Percentiles rank a stretch among this genome's conserved stretches.
Evolutionary conservation across 1,284 basidiomycete species (phyloP).

Genomic region (Naganishia sp.): DNA sequence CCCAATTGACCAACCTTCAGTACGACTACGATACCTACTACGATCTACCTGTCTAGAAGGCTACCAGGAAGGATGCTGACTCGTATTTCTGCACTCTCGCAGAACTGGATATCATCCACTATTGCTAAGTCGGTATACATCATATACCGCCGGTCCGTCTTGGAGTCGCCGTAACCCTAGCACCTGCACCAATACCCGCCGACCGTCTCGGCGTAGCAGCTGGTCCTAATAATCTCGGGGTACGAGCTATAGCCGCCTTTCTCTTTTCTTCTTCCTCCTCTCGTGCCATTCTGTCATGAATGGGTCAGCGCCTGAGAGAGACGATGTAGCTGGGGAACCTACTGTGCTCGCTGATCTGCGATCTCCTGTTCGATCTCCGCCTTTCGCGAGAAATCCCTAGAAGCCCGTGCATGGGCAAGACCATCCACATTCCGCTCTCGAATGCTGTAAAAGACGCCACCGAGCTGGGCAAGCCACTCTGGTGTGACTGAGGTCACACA

Average conservation of each 20-base stretch:
- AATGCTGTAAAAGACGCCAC: slow-evolving; percentile 91
- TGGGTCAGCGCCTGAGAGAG: background rate
- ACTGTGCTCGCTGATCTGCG: slow-evolving; percentile 82
- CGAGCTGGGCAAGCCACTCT: slow-evolving; percentile 91
- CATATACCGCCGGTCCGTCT: slow-evolving; percentile 55
- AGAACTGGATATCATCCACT: background rate
- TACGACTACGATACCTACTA: too few relatives aligned
- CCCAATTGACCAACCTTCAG: too few relatives aligned
- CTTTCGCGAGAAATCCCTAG: slow-evolving; percentile 83
- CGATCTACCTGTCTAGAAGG: too few relatives aligned
- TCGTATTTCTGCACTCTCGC: too few relatives aligned
- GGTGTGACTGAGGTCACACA: slow-evolving; percentile 93
- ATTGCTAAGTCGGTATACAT: slow-evolving; percentile 40
- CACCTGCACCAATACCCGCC: slow-evolving; percentile 61
- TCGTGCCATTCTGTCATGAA: slow-evolving; percentile 46
- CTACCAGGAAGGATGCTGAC: too few relatives aligned
- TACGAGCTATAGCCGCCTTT: slow-evolving; percentile 62
- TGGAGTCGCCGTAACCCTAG: slow-evolving; percentile 60
- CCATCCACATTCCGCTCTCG: slow-evolving; percentile 94
- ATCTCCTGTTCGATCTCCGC: slow-evolving; percentile 85
- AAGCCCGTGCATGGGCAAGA: slow-evolving; percentile 65
- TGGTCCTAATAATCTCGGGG: slow-evolving; percentile 72
- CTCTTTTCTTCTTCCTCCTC: slow-evolving; percentile 65
- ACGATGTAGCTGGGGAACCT: slow-evolving; percentile 49
- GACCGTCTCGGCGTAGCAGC: slow-evolving; percentile 70